Percentiles rank a stretch among this genome's conserved stretches.
These are phyloP conservation scores for Fraxinus velutina DNA, from an alignment of 305 asterid species.

Conservation along the genomic window DNA sequence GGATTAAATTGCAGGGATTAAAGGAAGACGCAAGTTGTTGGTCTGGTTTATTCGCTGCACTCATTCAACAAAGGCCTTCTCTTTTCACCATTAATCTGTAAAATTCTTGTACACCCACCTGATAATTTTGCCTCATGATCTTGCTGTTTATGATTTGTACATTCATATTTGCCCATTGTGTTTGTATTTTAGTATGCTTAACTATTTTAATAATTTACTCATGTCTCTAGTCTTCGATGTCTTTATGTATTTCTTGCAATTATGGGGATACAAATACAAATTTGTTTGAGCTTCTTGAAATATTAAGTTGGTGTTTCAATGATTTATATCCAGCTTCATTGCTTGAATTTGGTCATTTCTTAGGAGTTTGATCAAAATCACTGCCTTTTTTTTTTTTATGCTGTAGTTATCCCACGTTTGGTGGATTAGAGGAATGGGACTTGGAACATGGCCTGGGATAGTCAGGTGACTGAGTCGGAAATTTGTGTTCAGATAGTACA, in stretches of 20 bases:
- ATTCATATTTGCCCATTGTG: neutral
- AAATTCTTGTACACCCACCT: neutral
- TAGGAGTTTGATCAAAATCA: neutral
- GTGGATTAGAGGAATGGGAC: neutral
- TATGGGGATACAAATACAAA: neutral
- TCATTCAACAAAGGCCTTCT: neutral
- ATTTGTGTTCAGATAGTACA: neutral
- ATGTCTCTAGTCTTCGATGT: neutral
- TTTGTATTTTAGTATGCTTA: neutral
- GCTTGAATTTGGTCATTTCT: neutral
- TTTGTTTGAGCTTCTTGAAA: neutral
- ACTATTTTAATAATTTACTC: neutral
- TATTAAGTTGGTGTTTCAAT: neutral
- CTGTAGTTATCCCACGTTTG: neutral
- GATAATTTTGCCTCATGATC: neutral
- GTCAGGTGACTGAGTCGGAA: neutral
- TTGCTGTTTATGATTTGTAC: neutral
- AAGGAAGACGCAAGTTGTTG: neutral
- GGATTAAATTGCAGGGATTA: conserved; percentile 10
- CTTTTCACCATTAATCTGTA: neutral
- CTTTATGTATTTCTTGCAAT: neutral
- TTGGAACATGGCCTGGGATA: neutral
- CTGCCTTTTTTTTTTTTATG: neutral
- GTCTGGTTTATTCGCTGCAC: neutral
- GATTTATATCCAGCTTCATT: neutral